phyloP scores from a whole-genome alignment of 495 filamentous ascomycete genomes.

The Glutinoglossum americanum region DNA sequence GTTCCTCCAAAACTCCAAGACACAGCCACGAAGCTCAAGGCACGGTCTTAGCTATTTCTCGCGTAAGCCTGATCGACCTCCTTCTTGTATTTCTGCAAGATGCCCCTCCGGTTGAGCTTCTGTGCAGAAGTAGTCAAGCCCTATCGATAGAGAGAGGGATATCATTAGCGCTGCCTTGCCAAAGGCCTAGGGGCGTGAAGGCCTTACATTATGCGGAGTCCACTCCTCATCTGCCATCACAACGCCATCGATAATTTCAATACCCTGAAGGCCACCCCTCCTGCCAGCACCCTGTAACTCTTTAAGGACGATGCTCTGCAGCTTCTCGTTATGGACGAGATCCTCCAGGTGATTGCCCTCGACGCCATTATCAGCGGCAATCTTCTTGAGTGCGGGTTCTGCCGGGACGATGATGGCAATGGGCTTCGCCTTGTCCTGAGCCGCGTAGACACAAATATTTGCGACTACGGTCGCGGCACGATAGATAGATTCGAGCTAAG shows the following conservation, averaged over 20 bases:
- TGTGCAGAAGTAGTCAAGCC: slow-evolving; percentile 49
- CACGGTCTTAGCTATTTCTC: background rate
- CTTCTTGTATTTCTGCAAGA: slow-evolving; percentile 42
- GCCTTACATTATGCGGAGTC: slow-evolving; percentile 85
- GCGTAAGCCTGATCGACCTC: slow-evolving; percentile 37
- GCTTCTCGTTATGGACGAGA: slow-evolving; percentile 63
- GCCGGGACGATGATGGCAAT: slow-evolving; percentile 85
- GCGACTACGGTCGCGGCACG: slow-evolving; percentile 63
- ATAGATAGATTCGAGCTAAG: slow-evolving; percentile 74
- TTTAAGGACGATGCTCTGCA: slow-evolving; percentile 57
- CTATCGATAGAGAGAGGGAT: slow-evolving; percentile 24
- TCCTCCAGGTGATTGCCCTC: slow-evolving; percentile 49
- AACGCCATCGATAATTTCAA: slow-evolving; percentile 85
- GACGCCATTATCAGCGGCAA: slow-evolving; percentile 53
- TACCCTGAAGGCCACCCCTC: slow-evolving; percentile 54
- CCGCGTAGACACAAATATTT: slow-evolving; percentile 92
- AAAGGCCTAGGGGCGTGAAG: slow-evolving; percentile 20
- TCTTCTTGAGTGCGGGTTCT: slow-evolving; percentile 65
- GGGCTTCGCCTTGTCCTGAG: slow-evolving; percentile 58
- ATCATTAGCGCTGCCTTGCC: no score
- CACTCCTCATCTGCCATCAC: slow-evolving; percentile 91
- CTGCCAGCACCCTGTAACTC: slow-evolving; percentile 60
- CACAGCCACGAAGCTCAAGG: no score
- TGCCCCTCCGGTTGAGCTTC: slow-evolving; percentile 51
- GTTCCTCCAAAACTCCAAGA: no score